These are phyloP conservation scores for Myxozyma nipponensis DNA, from an alignment of 805 yeast genomes.

Conservation along the genomic window DNA sequence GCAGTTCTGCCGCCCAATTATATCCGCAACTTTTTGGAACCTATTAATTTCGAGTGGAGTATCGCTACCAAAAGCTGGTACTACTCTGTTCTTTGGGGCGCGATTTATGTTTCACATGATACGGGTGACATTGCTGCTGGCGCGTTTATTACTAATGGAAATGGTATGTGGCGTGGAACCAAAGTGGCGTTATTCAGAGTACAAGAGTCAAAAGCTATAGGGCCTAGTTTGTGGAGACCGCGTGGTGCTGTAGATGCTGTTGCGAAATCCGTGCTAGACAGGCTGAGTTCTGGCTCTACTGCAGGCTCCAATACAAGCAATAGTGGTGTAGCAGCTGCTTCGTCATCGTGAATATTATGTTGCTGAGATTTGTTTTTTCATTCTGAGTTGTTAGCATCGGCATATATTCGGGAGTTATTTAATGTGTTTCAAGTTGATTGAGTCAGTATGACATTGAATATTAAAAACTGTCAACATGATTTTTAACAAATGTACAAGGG, in stretches of 20 bases:
- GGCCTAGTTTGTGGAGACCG: slow-evolving; percentile 42
- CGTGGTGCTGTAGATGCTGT: slow-evolving; percentile 47
- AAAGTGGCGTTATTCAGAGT: slow-evolving; percentile 50
- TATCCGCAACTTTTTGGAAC: slow-evolving; percentile 16
- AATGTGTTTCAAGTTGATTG: background rate
- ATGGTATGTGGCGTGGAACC: slow-evolving; percentile 21
- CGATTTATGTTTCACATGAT: slow-evolving; percentile 41
- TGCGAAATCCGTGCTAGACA: slow-evolving; percentile 47
- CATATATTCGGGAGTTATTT: background rate
- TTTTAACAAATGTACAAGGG: too few relatives aligned
- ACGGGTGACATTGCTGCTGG: slow-evolving; percentile 1
- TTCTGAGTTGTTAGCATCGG: background rate
- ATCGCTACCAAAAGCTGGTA: slow-evolving; percentile 71
- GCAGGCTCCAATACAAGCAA: background rate
- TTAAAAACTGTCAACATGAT: too few relatives aligned
- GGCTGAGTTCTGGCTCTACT: slow-evolving; percentile 33
- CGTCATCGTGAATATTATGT: too few relatives aligned
- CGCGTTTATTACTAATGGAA: background rate
- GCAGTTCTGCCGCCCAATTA: slow-evolving; percentile 14
- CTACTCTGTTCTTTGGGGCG: slow-evolving; percentile 59
- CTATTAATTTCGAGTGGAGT: slow-evolving; percentile 60
- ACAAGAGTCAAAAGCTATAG: slow-evolving; percentile 40
- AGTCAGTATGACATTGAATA: background rate
- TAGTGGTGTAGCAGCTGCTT: too few relatives aligned
- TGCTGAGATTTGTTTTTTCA: background rate